Percentiles rank a stretch among this genome's conserved stretches.
Evolutionary conservation across 2,329 filamentous ascomycete genomes (phyloP).

Genomic region (Davidsoniella virescens): DNA sequence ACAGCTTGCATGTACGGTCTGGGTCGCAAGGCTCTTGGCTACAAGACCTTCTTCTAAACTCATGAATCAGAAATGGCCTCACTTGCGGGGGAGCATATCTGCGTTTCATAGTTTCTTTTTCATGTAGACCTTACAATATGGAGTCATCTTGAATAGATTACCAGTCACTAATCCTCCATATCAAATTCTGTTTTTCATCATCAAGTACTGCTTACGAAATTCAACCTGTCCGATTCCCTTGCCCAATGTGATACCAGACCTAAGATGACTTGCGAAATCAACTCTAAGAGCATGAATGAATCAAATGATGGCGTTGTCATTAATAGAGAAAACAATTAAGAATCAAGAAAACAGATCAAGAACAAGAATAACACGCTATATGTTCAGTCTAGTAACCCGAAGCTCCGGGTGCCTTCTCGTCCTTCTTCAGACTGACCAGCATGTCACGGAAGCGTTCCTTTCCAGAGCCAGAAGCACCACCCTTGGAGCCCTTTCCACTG

Average conservation of each 20-base stretch:
- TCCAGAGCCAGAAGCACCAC: constrained; percentile 74
- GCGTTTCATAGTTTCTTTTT: no score
- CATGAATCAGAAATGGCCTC: no score
- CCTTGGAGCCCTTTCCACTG: constrained; percentile 78
- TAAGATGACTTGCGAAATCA: no score
- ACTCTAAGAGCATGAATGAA: no score
- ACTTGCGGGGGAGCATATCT: no score
- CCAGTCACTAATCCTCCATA: not conserved
- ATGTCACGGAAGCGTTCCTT: constrained; percentile 95
- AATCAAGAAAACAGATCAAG: not conserved
- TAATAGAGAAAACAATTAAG: constrained; percentile 4
- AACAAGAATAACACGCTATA: not conserved
- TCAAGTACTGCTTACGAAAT: not conserved
- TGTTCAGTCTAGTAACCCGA: constrained; percentile 37
- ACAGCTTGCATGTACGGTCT: constrained; percentile 52
- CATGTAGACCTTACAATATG: no score
- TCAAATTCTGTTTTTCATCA: not conserved
- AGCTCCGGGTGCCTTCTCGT: constrained; percentile 65
- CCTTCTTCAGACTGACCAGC: constrained; percentile 74
- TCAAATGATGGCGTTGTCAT: not conserved
- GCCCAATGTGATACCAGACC: no score
- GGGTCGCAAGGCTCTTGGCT: constrained; percentile 54
- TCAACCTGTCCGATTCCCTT: no score
- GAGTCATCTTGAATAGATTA: not conserved
- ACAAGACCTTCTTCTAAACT: constrained; percentile 59